Base-by-base conservation (phyloP, 2,329 filamentous ascomycete species). In the Ascomycota sp. region DNA sequence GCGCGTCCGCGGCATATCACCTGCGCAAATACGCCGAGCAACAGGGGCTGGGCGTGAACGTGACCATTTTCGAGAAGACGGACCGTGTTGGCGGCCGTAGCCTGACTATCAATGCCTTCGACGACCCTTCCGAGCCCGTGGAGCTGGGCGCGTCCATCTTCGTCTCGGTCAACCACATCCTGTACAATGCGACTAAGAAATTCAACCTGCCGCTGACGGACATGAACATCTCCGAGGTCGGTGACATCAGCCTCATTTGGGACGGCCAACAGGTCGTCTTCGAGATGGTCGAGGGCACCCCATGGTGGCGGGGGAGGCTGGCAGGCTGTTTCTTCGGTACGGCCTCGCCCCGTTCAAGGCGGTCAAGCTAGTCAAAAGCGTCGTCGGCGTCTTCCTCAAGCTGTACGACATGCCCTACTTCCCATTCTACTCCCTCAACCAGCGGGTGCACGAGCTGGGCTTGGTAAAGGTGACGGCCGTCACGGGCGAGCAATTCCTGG, bases 131-230 rank as follows among this genome's bases (percentile, higher is more conserved):
- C 1, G 57, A 73, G 24, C 76, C 77, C 1, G 66, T 93, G 23
- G 89, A 98, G 50, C 61, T 95, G 1, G 89, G 89, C 11, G 89
- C 79, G 8, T 86, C 77, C 36, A 93, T 95, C 41, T 98, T 95
- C 46, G 80, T 95, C 27, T 51, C 75, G 29, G 67, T 77, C 26
- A 98, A 95, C 45, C 59, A 71, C 24, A 93, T 92, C 42, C 64
- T 98, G 24, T 69, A 74, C 41, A 73, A 78, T 32, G 77, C 83
- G 1, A 72, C 69, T 7, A 53, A 65, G 21, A 61, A 68, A 10
- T 83, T 93, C 45, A 69, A 69, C n/a, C 68, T 98, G 4, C 54
- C 57, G 0, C 54, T 69, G 2, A 54, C 48, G n/a, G 53, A 52
- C 8, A 52, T 50, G 2, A 55, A 59, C 12, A 50, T 54, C 21